Evolutionary conservation across 164 flowering plant genomes (phyloP), one percentile per base, ranked within the genome.

Genomic region (Magnolia changhungtana): DNA sequence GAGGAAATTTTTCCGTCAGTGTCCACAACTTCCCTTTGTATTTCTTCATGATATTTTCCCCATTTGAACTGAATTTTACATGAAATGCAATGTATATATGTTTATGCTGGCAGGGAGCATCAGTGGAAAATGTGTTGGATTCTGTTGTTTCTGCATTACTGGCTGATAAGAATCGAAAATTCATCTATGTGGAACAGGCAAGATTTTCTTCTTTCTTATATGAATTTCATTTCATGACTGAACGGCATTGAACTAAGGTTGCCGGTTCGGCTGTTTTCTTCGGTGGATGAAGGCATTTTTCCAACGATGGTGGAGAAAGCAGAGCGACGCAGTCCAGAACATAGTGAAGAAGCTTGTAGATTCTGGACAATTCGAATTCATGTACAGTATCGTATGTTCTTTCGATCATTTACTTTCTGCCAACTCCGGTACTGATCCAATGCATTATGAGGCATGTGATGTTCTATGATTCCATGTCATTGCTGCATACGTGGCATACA

Each of bases 271-370:
- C 9, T 6, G 14, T 14, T 49, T 13, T 74, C 7, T 20, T 23
- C 77, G 61, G 45, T 70, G 74, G 63, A 14, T 80, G 58, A 84
- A 92, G 98, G 97, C 98, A 0, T 95, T 95, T 85, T 93, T 95
- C 86, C 96, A 92, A 82, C 84, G 98, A 24, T 95, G 98, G 98
- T 93, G 98, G 98, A 86, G 90, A 75, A 81, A 88, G 23, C 98
- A 95, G 84, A 91, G 92, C 65, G 88, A 84, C 23, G 63, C 24
- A 6, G 72, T 88, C 61, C 86, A 90, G 78, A 52, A 59, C 66
- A 82, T 77, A 51, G 98, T 91, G 75, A 91, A 83, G 82, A 72
- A 83, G 77, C 90, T 95, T 8, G 87, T 95, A 50, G 79, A 72
- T 66, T 87, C 93, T 9, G 98, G 98, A 75, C 98, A 89, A 86